Percentiles rank a stretch among this genome's conserved stretches.
Evolutionary conservation across 2,329 filamentous ascomycete species (phyloP).

Genomic region (Colletotrichum aenigma): DNA sequence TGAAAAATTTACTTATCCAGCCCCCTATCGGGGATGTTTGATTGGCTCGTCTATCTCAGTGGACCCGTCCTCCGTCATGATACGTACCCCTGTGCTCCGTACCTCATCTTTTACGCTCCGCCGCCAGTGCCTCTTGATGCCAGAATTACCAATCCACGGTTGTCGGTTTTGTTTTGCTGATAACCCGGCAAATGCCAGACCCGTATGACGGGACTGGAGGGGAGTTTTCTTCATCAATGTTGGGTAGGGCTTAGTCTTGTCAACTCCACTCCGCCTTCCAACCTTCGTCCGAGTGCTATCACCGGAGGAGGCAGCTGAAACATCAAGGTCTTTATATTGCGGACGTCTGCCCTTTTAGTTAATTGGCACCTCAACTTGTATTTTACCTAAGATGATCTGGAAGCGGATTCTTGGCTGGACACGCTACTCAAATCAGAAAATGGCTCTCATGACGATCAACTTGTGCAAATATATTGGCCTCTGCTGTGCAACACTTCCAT

Average conservation of each 20-base stretch:
- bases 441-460: not conserved
- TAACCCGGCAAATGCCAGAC: not conserved
- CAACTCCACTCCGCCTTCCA: not conserved
- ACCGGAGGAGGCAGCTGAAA: not conserved
- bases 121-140: conserved; percentile 3
- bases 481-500: not conserved
- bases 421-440: not conserved
- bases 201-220: not conserved
- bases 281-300: not conserved
- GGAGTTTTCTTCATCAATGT: not conserved
- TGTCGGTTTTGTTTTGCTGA: not conserved
- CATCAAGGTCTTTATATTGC: not conserved
- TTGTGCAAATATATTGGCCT: not conserved
- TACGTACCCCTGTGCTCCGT: conserved; percentile 14
- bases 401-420: not conserved
- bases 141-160: conserved; percentile 11
- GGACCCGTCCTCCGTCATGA: not conserved
- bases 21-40: not conserved
- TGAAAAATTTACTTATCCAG: conserved; percentile 22
- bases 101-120: conserved; percentile 17
- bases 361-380: not conserved
- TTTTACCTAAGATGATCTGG: not conserved
- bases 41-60: conserved; percentile 9
- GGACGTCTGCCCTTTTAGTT: not conserved
- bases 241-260: not conserved